phyloP scores from a whole-genome alignment of 768 basidiomycete species.

The Hericium erinaceus region DNA sequence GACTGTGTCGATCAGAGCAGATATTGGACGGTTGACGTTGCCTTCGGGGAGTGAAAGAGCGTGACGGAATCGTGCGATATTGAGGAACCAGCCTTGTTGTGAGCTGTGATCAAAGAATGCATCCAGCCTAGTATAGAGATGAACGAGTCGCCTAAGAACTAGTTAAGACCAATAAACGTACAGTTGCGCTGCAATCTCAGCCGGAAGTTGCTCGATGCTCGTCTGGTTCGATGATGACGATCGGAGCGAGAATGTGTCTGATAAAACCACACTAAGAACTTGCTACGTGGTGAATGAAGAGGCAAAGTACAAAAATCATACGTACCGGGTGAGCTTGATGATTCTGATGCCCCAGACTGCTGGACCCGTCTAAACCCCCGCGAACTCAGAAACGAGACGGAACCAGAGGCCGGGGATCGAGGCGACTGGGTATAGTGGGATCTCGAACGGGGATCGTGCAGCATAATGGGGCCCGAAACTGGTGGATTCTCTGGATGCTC shows the following conservation, averaged over 20 bases:
- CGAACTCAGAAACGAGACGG: too few relatives aligned
- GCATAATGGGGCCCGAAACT: conserved; percentile 3
- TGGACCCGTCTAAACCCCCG: background rate
- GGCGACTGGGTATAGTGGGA: background rate
- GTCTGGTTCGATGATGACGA: background rate
- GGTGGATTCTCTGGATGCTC: conserved; percentile 8
- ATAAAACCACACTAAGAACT: background rate
- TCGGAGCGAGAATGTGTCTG: background rate
- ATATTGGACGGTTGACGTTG: conserved; percentile 19
- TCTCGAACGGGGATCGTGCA: conserved; percentile 13
- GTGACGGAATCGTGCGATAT: conserved; percentile 34
- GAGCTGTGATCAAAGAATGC: conserved; percentile 47
- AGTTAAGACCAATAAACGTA: background rate
- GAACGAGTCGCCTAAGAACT: background rate
- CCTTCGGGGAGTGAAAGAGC: conserved; percentile 20
- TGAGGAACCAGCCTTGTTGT: conserved; percentile 62
- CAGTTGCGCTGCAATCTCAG: conserved; percentile 7
- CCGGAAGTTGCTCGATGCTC: conserved; percentile 5
- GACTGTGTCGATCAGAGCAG: conserved; percentile 33
- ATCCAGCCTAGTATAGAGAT: conserved; percentile 34
- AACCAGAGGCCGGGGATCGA: too few relatives aligned
- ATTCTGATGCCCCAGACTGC: background rate
- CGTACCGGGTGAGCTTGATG: conserved; percentile 5
- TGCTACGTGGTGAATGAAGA: background rate
- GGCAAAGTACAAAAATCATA: background rate